Evolutionary conservation across 306 rosid genomes (phyloP), one percentile per base, ranked within the genome.

Genomic region (Arachis stenosperma): DNA sequence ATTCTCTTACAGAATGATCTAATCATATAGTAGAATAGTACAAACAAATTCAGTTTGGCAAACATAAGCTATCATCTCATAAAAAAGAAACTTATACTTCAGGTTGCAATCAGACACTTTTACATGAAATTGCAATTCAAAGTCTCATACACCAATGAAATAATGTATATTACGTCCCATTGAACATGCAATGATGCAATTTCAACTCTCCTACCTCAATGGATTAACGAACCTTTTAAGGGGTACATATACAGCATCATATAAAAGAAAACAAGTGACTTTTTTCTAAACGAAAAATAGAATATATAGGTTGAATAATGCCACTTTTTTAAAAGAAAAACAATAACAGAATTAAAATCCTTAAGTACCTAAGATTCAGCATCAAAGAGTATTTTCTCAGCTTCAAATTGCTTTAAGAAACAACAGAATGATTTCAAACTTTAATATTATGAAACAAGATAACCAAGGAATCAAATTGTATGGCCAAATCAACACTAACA

Each of bases 61-160:
- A 56, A 8, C 13, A 56, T 56, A 22, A 56, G 37, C 61, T 56
- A 17, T 56, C 61, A 56, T 22, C 58, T 53, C 29, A 56, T 56
- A 22, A 22, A 56, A 56, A 9, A 17, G 30, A 11, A 22, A 33
- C 61, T 8, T 17, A 22, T 22, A 56, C 39, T 56, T 22, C 1
- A 12, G 22, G 39, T 9, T 9, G 5, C 12, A 56, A 27, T 56
- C 61, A 22, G 36, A 22, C 61, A 56, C 36, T 56, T 22, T 36
- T 46, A 46, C 8, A 56, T 56, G 37, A 33, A 33, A 4, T 2
- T 33, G 37, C 37, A 33, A 33, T 4, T 33, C 3, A 33, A 22
- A 22, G 37, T 2, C 37, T 33, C 37, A 33, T 33, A 33, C 37
- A 33, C 3, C 37, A 33, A 33, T 33, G 37, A 4, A 33, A 33